These are phyloP conservation scores for Didymella sp. DNA, from an alignment of 2,329 filamentous ascomycete genomes.

Conservation along the genomic window DNA sequence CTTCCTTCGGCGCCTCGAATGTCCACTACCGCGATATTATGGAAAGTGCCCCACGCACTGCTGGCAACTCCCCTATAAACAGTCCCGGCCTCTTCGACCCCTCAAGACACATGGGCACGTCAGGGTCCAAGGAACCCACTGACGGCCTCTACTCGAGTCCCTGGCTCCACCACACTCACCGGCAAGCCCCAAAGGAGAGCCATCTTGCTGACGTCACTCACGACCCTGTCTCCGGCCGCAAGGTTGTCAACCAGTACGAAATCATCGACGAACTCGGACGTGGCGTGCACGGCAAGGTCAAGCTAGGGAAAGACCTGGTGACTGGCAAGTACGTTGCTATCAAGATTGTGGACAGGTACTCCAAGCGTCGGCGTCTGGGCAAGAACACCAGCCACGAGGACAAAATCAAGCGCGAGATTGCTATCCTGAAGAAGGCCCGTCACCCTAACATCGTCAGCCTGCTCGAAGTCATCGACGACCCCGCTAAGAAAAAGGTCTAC, in stretches of 20 bases:
- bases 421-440: conserved; percentile 96
- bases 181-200: conserved; percentile 66
- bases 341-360: conserved; percentile 97
- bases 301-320: conserved; percentile 82
- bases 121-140: conserved; percentile 37
- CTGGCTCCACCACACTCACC: conserved; percentile 58
- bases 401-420: conserved; percentile 94
- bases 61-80: conserved; percentile 55
- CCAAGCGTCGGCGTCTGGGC: conserved; percentile 90
- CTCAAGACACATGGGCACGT: conserved; percentile 38
- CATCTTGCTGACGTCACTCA: conserved; percentile 91
- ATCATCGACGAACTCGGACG: conserved; percentile 95
- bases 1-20: conserved; percentile 49
- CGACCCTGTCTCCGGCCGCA: conserved; percentile 86
- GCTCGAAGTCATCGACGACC: conserved; percentile 96
- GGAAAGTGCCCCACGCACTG: conserved; percentile 52
- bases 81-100: conserved; percentile 58
- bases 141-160: conserved; percentile 57
- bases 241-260: conserved; percentile 97
- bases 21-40: conserved; percentile 44
- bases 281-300: conserved; percentile 97
- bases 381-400: conserved; percentile 72
- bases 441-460: conserved; percentile 97
- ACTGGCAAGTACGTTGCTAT: conserved; percentile 86
- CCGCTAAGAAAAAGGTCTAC: conserved; percentile 95